A percentile compares a stretch with the other conserved stretches of the same genome.
Evolutionary conservation across 768 basidiomycete genomes (phyloP).

Genomic region (Agrocybe pediades): DNA sequence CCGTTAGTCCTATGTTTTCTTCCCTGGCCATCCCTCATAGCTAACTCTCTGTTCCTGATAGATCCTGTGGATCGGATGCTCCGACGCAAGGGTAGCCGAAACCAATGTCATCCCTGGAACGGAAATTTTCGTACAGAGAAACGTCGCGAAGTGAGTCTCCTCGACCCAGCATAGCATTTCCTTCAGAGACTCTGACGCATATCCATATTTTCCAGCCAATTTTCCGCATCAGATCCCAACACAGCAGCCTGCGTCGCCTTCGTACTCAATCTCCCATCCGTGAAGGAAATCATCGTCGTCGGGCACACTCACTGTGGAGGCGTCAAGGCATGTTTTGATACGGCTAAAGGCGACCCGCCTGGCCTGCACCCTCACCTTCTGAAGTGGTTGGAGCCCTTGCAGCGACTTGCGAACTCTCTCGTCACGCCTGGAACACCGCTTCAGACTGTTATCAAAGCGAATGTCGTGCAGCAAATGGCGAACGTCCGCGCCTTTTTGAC

Average conservation of each 20-base stretch:
- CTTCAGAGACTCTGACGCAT: too few relatives aligned
- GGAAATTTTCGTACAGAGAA: conserved; percentile 3
- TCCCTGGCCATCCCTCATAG: too few relatives aligned
- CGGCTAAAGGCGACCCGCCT: background rate
- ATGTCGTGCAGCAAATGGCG: background rate
- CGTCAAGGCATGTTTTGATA: background rate
- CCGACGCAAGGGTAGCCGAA: conserved; percentile 2
- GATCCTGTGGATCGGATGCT: conserved; percentile 3
- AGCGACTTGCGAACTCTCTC: background rate
- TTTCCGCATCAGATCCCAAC: background rate
- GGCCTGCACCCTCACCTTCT: background rate
- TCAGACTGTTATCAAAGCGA: background rate
- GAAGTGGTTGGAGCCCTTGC: background rate
- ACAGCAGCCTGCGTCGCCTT: background rate
- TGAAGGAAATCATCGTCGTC: background rate
- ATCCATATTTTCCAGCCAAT: too few relatives aligned
- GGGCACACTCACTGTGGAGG: background rate
- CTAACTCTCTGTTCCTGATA: background rate
- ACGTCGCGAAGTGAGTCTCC: conserved; percentile 4
- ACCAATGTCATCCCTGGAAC: background rate
- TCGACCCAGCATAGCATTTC: too few relatives aligned
- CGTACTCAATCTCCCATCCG: background rate
- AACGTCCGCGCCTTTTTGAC: background rate
- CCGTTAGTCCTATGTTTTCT: too few relatives aligned
- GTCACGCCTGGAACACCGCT: background rate